phyloP scores from a whole-genome alignment of 305 asterid genomes.

The Petunia hybrid region DNA sequence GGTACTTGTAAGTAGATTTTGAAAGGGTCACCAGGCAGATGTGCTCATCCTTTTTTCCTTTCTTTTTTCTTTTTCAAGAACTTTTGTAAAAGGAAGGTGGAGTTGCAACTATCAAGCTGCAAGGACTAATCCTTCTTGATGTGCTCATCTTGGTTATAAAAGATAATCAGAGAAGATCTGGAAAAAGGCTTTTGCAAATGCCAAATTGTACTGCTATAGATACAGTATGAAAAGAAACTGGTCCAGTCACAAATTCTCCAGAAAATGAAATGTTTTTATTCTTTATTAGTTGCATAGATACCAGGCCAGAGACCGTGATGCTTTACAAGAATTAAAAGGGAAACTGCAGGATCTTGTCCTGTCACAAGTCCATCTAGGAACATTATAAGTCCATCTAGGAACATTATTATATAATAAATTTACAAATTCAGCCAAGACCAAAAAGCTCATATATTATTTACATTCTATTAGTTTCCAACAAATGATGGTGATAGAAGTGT shows the following conservation, averaged over 20 bases:
- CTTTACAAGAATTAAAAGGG: not conserved
- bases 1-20: constrained; percentile 18
- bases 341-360: not conserved
- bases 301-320: not conserved
- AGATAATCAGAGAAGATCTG: not conserved
- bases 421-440: not conserved
- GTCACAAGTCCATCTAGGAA: constrained; percentile 6
- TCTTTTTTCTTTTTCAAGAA: not conserved
- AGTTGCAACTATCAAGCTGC: constrained; percentile 13
- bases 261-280: not conserved
- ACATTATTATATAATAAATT: not conserved
- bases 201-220: not conserved
- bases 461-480: not conserved
- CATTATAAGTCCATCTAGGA: not conserved
- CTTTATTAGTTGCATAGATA: not conserved
- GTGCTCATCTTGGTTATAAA: not conserved
- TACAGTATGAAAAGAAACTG: not conserved
- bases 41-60: not conserved
- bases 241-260: not conserved
- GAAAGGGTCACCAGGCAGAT: not conserved
- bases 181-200: not conserved
- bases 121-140: not conserved
- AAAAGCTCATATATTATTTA: not conserved
- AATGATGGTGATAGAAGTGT: not conserved
- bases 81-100: not conserved